Conservation (phyloP, 805 yeast genomes). For the Starmerella ratchasimensis region DNA sequence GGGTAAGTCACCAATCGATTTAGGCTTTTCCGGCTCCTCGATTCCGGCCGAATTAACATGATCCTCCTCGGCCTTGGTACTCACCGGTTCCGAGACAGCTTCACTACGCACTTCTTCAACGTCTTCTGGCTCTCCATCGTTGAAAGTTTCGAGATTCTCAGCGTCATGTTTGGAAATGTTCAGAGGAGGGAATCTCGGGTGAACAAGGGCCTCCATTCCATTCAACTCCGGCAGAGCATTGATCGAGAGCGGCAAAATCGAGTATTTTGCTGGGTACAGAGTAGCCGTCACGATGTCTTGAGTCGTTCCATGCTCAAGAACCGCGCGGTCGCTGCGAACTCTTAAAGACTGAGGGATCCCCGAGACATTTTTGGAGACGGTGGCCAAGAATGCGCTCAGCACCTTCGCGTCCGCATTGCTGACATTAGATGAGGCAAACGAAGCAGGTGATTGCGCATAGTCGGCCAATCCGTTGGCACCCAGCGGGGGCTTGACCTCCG, state of each 20-base stretch:
- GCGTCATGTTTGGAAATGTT: background rate
- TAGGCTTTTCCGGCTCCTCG: background rate
- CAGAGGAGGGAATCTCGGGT: constrained; percentile 22
- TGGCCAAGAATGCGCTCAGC: constrained; percentile 36
- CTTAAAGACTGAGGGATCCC: constrained; percentile 50
- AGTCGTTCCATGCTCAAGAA: constrained; percentile 25
- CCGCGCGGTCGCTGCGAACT: constrained; percentile 36
- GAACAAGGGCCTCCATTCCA: constrained; percentile 20
- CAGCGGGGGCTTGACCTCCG: constrained; percentile 19
- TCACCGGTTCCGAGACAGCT: too few relatives aligned
- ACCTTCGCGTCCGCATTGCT: background rate
- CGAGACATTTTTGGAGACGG: constrained; percentile 35
- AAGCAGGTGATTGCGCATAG: constrained; percentile 12
- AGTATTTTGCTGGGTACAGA: constrained; percentile 53
- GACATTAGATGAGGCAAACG: constrained; percentile 18
- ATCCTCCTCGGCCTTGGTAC: background rate
- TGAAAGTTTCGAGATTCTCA: too few relatives aligned
- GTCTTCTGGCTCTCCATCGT: too few relatives aligned
- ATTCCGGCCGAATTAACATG: background rate
- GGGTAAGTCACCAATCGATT: background rate
- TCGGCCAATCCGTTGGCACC: constrained; percentile 25
- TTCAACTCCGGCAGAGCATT: constrained; percentile 10
- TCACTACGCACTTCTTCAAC: too few relatives aligned
- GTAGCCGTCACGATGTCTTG: constrained; percentile 39
- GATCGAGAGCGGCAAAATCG: constrained; percentile 59